Conservation (phyloP, 2,329 filamentous ascomycete species). For the Claviceps sorghi region DNA sequence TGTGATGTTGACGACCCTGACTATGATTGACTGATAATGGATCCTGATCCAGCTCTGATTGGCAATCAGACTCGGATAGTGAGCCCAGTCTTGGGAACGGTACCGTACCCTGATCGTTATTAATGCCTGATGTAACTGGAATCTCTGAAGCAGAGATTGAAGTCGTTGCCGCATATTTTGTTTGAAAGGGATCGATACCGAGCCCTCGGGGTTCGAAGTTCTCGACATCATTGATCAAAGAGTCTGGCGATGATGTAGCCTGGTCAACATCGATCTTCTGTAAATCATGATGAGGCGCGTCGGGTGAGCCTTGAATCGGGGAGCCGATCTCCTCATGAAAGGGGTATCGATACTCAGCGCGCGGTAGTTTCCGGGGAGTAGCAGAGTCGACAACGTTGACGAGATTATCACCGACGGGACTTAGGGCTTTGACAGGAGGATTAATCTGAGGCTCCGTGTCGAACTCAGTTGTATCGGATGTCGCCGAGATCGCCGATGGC, state of each 20-base stretch:
- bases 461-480: conserved; percentile 53
- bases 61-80: conserved; percentile 25
- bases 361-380: conserved; percentile 17
- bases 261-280: background rate
- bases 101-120: conserved; percentile 10
- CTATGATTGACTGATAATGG: conserved; percentile 11
- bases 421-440: conserved; percentile 24
- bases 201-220: background rate
- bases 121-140: conserved; percentile 3
- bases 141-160: conserved; percentile 29
- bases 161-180: conserved; percentile 31
- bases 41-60: conserved; percentile 20
- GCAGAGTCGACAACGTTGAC: conserved; percentile 15
- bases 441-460: conserved; percentile 58
- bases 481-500: conserved; percentile 42
- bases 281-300: background rate
- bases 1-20: conserved; percentile 15
- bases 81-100: conserved; percentile 22
- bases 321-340: conserved; percentile 29
- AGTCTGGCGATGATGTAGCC: background rate
- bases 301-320: background rate
- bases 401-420: conserved; percentile 13
- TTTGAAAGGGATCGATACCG: conserved; percentile 8
- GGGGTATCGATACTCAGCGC: conserved; percentile 33
- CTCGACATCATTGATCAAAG: background rate